Percentiles rank a stretch among this genome's conserved stretches.
These are phyloP conservation scores for Coemansia sp. DNA, from an alignment of 192 early-diverging fungal species.

Conservation along the genomic window DNA sequence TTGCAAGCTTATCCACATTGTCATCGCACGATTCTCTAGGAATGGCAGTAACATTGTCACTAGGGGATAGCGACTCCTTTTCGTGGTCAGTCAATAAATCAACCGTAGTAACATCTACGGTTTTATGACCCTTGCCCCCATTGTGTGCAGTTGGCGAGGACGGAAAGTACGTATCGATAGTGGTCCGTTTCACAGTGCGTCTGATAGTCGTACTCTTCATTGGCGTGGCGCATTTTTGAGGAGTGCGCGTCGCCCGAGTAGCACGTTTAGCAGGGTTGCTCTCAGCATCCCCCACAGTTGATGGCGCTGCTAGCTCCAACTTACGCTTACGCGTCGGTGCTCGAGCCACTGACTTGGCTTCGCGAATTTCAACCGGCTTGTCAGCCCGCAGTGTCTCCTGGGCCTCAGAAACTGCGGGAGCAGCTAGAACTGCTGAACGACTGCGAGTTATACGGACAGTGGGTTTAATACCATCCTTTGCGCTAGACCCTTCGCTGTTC, in stretches of 20 bases:
- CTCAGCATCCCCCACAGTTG: not conserved
- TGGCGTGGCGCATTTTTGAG: not conserved
- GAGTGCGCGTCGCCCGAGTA: not conserved
- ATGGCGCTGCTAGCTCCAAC: not conserved
- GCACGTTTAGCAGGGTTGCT: constrained; percentile 2
- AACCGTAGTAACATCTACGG: constrained; percentile 6
- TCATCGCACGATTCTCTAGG: not conserved
- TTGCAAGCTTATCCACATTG: not conserved
- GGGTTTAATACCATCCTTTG: constrained; percentile 16
- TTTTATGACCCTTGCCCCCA: not conserved
- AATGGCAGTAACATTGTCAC: not conserved
- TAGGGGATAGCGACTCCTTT: not conserved
- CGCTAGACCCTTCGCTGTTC: constrained; percentile 16
- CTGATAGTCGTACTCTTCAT: constrained; percentile 1
- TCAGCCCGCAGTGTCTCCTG: not conserved
- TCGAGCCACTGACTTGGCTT: not conserved
- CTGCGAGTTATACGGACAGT: constrained; percentile 39
- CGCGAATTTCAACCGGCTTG: not conserved
- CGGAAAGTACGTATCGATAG: constrained; percentile 33
- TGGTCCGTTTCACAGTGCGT: constrained; percentile 11
- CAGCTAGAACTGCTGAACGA: constrained; percentile 14
- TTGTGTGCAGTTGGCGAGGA: not conserved
- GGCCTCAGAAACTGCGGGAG: not conserved
- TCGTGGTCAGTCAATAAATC: not conserved
- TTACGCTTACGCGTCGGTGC: constrained; percentile 36